Evolutionary conservation across 345 rosid genomes (phyloP), one percentile per base, ranked within the genome.

Genomic region (Eucalyptus decipiens): DNA sequence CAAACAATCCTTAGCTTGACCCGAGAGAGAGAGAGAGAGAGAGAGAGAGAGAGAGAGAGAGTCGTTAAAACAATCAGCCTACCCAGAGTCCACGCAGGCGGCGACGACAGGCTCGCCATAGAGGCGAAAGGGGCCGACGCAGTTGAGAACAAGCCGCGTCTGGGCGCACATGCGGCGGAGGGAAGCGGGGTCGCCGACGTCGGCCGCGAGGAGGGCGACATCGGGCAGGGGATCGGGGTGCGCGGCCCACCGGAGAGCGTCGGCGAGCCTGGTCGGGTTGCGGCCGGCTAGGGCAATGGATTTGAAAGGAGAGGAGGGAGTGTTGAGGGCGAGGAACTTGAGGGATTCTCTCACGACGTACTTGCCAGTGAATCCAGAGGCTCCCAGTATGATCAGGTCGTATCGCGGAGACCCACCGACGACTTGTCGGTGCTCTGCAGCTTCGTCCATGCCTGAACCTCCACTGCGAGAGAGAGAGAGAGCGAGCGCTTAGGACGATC

Each of bases 91-190:
- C 80, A 91, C 95, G 88, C 98, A 96, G 86, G 99, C 99, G 56
- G 97, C 93, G 49, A 96, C 99, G 76, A 97, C 97, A 42, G 99
- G 94, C 48, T 95, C 96, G 6, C 99, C 98, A 65, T 90, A 91
- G 90, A 94, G 93, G 51, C 98, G 96, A 87, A 93, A 97, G 21
- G 99, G 99, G 54, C 99, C 99, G 48, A 96, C 97, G 80, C 99
- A 97, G 89, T 95, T 95, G 88, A 97, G 99, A 54, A 97, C 88
- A 87, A 96, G 94, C 95, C 93, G 94, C 52, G 99, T 90, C 81
- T 94, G 97, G 65, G 85, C 45, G 93, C 96, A 96, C 88, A 97
- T 93, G 67, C 93, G 94, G 90, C 93, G 94, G 54, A 97, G 96
- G 16, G 99, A 97, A n/a, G 92, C 90, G 5, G 94, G 93, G 90